phyloP scores from a whole-genome alignment of 495 filamentous ascomycete species.

The Xylaria bambusicola region DNA sequence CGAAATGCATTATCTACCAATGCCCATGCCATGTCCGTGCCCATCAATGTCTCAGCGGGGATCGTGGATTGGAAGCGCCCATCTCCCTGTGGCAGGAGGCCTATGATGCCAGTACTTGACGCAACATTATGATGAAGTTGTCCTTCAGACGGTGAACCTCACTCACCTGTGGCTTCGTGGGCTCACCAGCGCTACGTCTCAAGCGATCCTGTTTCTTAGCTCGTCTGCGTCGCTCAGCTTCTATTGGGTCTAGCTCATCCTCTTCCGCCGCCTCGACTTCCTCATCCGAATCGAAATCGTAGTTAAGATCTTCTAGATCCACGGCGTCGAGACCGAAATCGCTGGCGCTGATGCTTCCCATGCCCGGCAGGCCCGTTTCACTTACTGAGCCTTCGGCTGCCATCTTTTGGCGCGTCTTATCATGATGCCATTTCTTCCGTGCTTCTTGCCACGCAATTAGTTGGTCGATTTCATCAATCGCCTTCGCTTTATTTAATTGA shows the following conservation, averaged over 20 bases:
- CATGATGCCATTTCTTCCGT: conserved; percentile 93
- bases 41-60: no score
- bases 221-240: conserved; percentile 76
- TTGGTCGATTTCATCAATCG: conserved; percentile 77
- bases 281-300: conserved; percentile 71
- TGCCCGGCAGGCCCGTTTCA: conserved; percentile 45
- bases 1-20: background rate
- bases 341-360: conserved; percentile 62
- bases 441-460: conserved; percentile 93
- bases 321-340: conserved; percentile 91
- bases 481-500: conserved; percentile 67
- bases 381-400: conserved; percentile 69
- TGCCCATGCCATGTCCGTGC: background rate
- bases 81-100: background rate
- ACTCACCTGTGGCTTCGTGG: conserved; percentile 74
- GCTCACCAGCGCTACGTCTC: conserved; percentile 83
- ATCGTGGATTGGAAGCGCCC: no score
- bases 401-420: conserved; percentile 99
- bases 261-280: conserved; percentile 72
- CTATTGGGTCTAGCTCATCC: conserved; percentile 81
- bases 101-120: conserved; percentile 80
- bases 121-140: conserved; percentile 80
- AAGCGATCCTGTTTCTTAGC: conserved; percentile 75
- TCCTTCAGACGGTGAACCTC: conserved; percentile 79
- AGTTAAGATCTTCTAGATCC: conserved; percentile 80